Base-by-base conservation (phyloP, 805 yeast species). In the Lipomyces spencermartinsiae region DNA sequence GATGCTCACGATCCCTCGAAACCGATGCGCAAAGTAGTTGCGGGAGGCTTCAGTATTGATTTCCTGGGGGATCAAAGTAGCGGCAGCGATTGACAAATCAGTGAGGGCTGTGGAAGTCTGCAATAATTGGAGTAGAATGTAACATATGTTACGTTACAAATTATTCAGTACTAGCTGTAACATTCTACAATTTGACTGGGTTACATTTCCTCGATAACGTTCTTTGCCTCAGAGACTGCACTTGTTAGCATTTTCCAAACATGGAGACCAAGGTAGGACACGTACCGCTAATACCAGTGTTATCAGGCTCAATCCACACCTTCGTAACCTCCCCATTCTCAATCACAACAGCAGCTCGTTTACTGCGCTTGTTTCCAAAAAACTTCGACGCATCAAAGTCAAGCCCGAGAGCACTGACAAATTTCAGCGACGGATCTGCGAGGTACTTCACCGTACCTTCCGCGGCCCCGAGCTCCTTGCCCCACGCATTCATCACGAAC, bases 401-500 rank as follows among this genome's bases (percentile, higher is more conserved):
- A 65, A 89, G 81, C 70, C 86, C 95, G 76, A 89, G 82, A 25
- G 85, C 86, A 64, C 82, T 82, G 70, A 89, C 85, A 76, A 92
- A 91, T 61, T 86, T 89, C 33, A 90, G 97, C 64, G 81, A 79
- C n/a, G 95, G 89, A 78, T 93, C 97, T 55, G 97, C 92, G 71
- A 92, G 82, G 77, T 90, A 85, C 65, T 84, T 83, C 63, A 89
- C 79, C 64, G 80, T 78, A 22, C 71, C 74, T 35, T 65, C 72
- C 9, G 74, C 75, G 14, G 63, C 66, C 16, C 72, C 62, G 46
- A 80, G 68, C 1, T 66, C 75, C 65, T 87, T 84, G 57, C 85
- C 86, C 97, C 97, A 93, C 0, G 95, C 93, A 73, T 86, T 85
- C 75, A 88, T 86, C 61, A 92, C 97, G 78, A 93, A 93, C 2